These are phyloP conservation scores for Grosmannia penicillata DNA, from an alignment of 2,329 filamentous ascomycete species.

Conservation along the genomic window DNA sequence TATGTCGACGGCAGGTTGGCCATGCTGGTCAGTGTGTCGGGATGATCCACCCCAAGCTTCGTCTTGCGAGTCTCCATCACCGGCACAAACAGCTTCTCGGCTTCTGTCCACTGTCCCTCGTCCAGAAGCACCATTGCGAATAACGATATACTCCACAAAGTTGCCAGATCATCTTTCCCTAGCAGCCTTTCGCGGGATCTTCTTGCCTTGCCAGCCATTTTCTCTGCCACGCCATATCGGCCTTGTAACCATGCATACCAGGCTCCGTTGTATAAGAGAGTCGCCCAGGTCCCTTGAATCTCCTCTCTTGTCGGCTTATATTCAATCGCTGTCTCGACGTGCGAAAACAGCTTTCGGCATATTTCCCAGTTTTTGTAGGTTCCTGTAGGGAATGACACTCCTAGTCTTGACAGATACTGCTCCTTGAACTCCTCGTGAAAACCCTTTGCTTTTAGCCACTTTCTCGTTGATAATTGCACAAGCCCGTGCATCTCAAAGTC, in stretches of 20 bases:
- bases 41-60: conserved; percentile 2
- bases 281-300: not conserved
- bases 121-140: not conserved
- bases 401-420: not conserved
- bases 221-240: not conserved
- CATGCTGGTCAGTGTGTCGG: conserved; percentile 1
- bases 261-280: not conserved
- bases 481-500: not conserved
- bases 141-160: not conserved
- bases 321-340: not conserved
- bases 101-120: conserved; percentile 4
- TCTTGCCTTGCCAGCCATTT: not conserved
- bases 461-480: not conserved
- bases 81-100: conserved; percentile 5
- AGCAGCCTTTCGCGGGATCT: not conserved
- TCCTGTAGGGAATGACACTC: not conserved
- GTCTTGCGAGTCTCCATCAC: not conserved
- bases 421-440: not conserved
- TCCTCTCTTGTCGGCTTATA: not conserved
- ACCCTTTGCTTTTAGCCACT: not conserved
- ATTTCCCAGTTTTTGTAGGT: not conserved
- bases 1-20: not conserved
- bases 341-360: not conserved
- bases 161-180: not conserved
- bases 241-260: not conserved